Base-by-base conservation (phyloP, 306 rosid genomes). In the Astragalus glycyphyllos region DNA sequence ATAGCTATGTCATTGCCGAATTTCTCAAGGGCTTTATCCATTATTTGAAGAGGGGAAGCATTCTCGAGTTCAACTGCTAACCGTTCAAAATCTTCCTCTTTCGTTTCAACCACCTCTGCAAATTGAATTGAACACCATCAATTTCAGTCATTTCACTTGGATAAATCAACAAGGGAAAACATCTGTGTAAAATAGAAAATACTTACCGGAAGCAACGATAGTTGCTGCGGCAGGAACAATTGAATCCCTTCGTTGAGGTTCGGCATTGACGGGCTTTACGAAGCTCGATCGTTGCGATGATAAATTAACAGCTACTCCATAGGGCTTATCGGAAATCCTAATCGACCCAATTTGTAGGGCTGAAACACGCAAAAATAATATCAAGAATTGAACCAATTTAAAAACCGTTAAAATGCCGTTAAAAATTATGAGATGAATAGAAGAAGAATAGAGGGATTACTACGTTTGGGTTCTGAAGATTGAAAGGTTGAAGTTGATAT, bases 11-110 rank as follows among this genome's bases (percentile, higher is more conserved):
- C 86, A 57, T 82, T 64, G 56, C 96, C 98, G 40, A 89, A 89
- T 73, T 73, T 84, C 80, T 83, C 86, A 11, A 92, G 92, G 42
- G 96, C 98, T 58, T 42, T 83, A 23, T 89, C 92, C 77, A 92
- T 92, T 13, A 92, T 82, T 74, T 86, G 79, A 71, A 89, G 89
- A 66, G 98, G 98, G 8, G 95, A 92, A 77, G 96, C 95, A 79
- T 75, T 84, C 47, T 62, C 82, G 16, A 92, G 95, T 37, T 72
- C 80, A 47, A 40, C 46, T 0, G 92, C 92, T 73, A 89, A 82
- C 49, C 66, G 73, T 17, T 68, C 81, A 60, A 11, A 72, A 72
- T 92, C 81, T 40, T 77, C 86, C 77, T 86, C 87, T 5, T 55
- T 72, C 16, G 79, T 72, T 59, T 79, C 85, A 4, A 0, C 65